These are phyloP conservation scores for Arthrobotrys entomopaga DNA, from an alignment of 2,329 filamentous ascomycete species.

Conservation along the genomic window DNA sequence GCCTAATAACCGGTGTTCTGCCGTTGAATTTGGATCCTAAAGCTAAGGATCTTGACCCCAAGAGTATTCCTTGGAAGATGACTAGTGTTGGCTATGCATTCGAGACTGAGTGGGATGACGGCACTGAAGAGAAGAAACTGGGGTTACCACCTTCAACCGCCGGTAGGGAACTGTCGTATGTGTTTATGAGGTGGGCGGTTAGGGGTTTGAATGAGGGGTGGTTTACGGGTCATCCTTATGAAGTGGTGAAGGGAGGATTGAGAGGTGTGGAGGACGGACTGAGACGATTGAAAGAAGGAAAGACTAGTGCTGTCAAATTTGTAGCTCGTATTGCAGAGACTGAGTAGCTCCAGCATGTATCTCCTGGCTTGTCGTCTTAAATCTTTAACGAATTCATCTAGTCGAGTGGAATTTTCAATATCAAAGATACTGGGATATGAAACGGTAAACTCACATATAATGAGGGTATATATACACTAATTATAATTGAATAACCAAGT, in stretches of 20 bases:
- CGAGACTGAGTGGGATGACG: constrained; percentile 23
- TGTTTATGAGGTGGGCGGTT: constrained; percentile 35
- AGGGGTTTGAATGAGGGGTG: constrained; percentile 64
- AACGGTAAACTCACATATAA: too few species aligned
- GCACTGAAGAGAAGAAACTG: constrained; percentile 39
- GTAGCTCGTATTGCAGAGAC: constrained; percentile 64
- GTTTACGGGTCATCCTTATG: constrained; percentile 66
- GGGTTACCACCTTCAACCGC: constrained; percentile 6
- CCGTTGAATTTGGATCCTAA: constrained; percentile 57
- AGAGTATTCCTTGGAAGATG: constrained; percentile 61
- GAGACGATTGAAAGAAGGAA: constrained; percentile 63
- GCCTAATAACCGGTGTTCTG: constrained; percentile 63
- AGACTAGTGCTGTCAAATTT: constrained; percentile 65
- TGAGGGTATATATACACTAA: too few species aligned
- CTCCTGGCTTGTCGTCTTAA: too few species aligned
- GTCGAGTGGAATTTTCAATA: too few species aligned
- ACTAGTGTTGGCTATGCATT: constrained; percentile 62
- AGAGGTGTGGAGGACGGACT: constrained; percentile 64
- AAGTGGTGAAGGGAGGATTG: constrained; percentile 67
- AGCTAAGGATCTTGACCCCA: neutral
- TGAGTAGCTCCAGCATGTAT: too few species aligned
- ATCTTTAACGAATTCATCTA: too few species aligned
- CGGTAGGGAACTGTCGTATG: constrained; percentile 29
- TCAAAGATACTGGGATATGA: too few species aligned
- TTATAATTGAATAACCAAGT: too few species aligned